Base-by-base conservation (phyloP, 2,329 filamentous ascomycete genomes). In the Ustilaginoidea virens region DNA sequence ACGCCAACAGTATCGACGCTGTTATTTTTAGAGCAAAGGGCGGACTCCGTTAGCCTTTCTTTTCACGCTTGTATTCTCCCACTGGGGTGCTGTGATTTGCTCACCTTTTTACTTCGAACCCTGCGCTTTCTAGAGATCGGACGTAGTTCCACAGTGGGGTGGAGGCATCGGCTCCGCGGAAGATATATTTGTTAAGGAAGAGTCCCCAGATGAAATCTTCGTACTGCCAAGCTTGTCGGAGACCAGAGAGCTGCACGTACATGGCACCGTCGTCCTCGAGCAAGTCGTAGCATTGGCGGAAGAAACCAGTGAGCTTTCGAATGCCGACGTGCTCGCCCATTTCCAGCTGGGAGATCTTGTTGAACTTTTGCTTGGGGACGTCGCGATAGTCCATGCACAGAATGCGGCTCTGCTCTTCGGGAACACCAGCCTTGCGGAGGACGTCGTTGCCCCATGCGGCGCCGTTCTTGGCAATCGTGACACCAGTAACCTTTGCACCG, bases 131-230 rank as follows among this genome's bases (percentile, higher is more conserved):
- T 10, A 92, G 69, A 44, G 71, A 73, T 52, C 80, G 71, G 40
- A 90, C 64, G 44, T 90, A 82, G 54, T 76, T 86, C 36, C 80
- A 80, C 27, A 94, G 70, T 18, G 86, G 87, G 30, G 82, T 92
- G 17, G 81, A 92, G 17, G 86, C 86, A 49, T 94, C 86, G 23
- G 87, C 87, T 47, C 87, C 86, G 12, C 86, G 86, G 68, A 94
- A 94, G 53, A 94, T 69, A 56, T 94, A 92, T 63, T 92, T 93
- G 71, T 94, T 94, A 77, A 94, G 86, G 66, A 92, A 94, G 22
- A 93, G 64, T 46, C 87, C 86, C 86, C 86, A 94, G 53, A 90
- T 80, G 17, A 93, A 69, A 58, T 94, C 86, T 63, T 94, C 85
- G 48, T 92, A 94, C 57, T 93, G 87, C 86, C 87, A 94, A 37